Evolutionary conservation across 495 filamentous ascomycete species (phyloP).

Genomic region (Schizothecium vesticola): DNA sequence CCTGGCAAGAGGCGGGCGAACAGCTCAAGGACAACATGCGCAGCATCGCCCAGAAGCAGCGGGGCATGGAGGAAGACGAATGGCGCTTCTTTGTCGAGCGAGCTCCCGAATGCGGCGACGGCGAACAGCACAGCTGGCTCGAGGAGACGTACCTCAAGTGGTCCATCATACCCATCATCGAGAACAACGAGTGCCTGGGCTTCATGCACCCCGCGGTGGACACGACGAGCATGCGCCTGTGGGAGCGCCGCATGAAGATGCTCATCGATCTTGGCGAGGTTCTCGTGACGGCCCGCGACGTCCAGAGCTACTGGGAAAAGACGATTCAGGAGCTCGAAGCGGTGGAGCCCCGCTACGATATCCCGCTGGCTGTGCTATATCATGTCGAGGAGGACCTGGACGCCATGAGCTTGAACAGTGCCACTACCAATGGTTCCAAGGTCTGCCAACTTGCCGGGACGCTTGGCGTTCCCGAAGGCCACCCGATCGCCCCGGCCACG

Average conservation of each 20-base stretch:
- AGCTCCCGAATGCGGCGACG: conserved; percentile 26
- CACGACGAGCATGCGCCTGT: conserved; percentile 31
- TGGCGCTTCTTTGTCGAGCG: conserved; percentile 43
- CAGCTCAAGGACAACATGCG: conserved; percentile 30
- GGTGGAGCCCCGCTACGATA: conserved; percentile 41
- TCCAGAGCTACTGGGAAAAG: conserved; percentile 33
- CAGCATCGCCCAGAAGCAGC: conserved; percentile 18
- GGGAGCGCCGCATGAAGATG: conserved; percentile 38
- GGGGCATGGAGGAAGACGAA: conserved; percentile 30
- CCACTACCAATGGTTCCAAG: conserved; percentile 35
- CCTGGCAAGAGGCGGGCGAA: conserved; percentile 32
- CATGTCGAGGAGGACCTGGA: conserved; percentile 45
- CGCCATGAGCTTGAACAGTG: conserved; percentile 30
- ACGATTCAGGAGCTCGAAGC: conserved; percentile 25
- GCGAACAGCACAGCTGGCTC: conserved; percentile 33
- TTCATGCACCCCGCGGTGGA: conserved; percentile 33
- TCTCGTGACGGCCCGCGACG: conserved; percentile 27
- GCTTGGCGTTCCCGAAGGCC: conserved; percentile 53
- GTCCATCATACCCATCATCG: conserved; percentile 55
- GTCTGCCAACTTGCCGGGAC: conserved; percentile 50
- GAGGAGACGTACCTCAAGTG: conserved; percentile 62
- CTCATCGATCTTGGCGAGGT: conserved; percentile 32
- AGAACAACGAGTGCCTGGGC: conserved; percentile 44
- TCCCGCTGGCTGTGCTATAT: conserved; percentile 56
- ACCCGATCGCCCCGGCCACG: conserved; percentile 45